Conservation (phyloP, 139 green algal genomes). For the Pleodorina starrii region DNA sequence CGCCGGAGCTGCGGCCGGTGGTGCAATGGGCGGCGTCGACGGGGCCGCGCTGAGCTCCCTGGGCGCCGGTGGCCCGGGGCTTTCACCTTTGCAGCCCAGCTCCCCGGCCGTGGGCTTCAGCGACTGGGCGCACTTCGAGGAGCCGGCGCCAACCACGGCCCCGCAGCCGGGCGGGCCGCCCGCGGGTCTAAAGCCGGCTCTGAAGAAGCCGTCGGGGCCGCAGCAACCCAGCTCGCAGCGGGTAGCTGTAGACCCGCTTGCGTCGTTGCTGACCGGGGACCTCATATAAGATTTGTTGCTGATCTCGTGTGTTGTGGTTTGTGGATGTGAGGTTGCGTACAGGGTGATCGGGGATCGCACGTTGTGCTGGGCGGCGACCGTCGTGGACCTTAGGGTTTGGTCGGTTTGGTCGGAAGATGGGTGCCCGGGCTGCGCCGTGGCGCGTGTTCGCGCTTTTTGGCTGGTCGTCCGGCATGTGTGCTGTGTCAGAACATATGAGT, state of each 20-base stretch:
- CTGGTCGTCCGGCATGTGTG: too few species aligned
- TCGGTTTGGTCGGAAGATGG: too few species aligned
- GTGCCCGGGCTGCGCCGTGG: too few species aligned
- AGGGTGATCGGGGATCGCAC: too few species aligned
- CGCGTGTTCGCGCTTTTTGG: too few species aligned
- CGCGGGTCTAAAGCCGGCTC: constrained; percentile 15
- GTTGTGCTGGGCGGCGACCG: too few species aligned
- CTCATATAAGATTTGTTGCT: neutral
- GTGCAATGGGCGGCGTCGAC: neutral
- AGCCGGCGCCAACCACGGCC: neutral
- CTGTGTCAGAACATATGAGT: too few species aligned
- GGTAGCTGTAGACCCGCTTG: constrained; percentile 12
- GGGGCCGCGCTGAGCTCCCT: neutral
- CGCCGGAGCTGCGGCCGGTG: neutral
- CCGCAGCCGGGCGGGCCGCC: neutral
- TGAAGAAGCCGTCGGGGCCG: neutral
- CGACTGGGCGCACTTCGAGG: constrained; percentile 19
- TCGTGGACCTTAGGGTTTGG: too few species aligned
- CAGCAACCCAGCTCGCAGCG: neutral
- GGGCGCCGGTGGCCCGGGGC: neutral
- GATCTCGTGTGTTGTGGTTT: too few species aligned
- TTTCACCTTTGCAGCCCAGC: neutral
- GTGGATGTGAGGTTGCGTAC: too few species aligned
- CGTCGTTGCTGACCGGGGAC: neutral
- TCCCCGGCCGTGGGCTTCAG: neutral